phyloP scores from a whole-genome alignment of 805 yeast genomes.

The Suhomyces sp. region DNA sequence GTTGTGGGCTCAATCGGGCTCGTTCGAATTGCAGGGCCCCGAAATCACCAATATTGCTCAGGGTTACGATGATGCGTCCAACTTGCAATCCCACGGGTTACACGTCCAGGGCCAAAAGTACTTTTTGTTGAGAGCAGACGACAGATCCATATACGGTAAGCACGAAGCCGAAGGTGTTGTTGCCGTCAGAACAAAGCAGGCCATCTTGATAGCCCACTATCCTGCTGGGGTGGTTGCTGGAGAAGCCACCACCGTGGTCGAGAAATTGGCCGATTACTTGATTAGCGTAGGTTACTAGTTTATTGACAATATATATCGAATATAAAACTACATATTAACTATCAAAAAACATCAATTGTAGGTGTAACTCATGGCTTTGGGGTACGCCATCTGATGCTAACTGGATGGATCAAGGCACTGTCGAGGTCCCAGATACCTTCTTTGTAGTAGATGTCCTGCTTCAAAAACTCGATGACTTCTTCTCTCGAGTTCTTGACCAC shows the following conservation, averaged over 20 bases:
- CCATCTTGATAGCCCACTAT: constrained; percentile 90
- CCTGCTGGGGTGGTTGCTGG: constrained; percentile 90
- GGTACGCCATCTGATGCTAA: constrained; percentile 35
- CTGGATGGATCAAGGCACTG: constrained; percentile 56
- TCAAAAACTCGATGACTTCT: constrained; percentile 61
- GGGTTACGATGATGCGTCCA: constrained; percentile 78
- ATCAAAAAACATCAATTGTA: too few relatives aligned
- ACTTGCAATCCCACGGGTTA: constrained; percentile 81
- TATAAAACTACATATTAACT: too few relatives aligned
- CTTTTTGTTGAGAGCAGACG: constrained; percentile 85
- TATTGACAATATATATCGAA: not conserved
- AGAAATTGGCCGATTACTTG: constrained; percentile 92
- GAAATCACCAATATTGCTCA: constrained; percentile 73
- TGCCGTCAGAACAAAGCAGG: constrained; percentile 91
- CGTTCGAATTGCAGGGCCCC: constrained; percentile 57
- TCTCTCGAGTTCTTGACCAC: constrained; percentile 62
- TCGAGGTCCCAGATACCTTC: constrained; percentile 77
- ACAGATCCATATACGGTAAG: constrained; percentile 91
- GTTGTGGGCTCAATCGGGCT: constrained; percentile 84
- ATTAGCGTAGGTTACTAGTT: constrained; percentile 76
- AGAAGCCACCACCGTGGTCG: constrained; percentile 92
- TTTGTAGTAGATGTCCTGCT: constrained; percentile 58
- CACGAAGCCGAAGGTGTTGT: constrained; percentile 83
- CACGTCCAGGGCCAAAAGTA: constrained; percentile 84
- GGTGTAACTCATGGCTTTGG: constrained; percentile 15